Base-by-base conservation (phyloP, 208 protist species). In the Trypanosomatidae sp. region DNA sequence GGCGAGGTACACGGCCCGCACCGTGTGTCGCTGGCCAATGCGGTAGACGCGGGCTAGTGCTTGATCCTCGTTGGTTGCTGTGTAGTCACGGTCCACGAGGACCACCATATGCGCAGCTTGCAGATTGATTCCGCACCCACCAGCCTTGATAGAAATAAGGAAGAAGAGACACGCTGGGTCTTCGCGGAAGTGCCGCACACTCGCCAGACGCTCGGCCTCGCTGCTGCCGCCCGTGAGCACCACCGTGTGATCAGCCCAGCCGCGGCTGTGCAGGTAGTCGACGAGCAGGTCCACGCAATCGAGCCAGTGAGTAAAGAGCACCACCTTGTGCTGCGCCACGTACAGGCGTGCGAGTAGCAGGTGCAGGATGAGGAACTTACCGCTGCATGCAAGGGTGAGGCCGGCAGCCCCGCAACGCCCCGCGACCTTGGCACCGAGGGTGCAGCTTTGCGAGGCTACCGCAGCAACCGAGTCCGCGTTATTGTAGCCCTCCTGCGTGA, bases 221-320 rank as follows among this genome's bases (percentile, higher is more conserved):
- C 69, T 82, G 50, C 87, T 95, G 59, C 46, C 73, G 39, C 92
- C 94, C 33, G 93, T 91, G 22, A 98, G 80, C 56, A 86, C 75
- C 76, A 84, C 88, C 17, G 58, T 39, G 62, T 71, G 15, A 7
- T 47, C 17, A 3, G 62, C 56, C 85, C 85, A 93, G 17, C 88
- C 84, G 13, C 76, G 76, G 49, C 91, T 84, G 28, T 71, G 66
- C 7, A 99, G 58, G 71, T 98, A 99, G 6, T 90, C 82, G 66
- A 96, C 77, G 13, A 99, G 73, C 15, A 99, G 79, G 77, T 99
- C 95, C 8, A 99, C 85, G 68, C 98, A 96, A 71, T 87, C 83
- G 3, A 92, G 90, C 95, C 99, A 99, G 78, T 99, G 99, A 7
- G 97, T 98, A 81, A 99, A 99, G 60, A 99, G 97, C 2, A 99